Evolutionary conservation across 2,329 filamentous ascomycete species (phyloP).

Genomic region (Aspergillus neotritici): DNA sequence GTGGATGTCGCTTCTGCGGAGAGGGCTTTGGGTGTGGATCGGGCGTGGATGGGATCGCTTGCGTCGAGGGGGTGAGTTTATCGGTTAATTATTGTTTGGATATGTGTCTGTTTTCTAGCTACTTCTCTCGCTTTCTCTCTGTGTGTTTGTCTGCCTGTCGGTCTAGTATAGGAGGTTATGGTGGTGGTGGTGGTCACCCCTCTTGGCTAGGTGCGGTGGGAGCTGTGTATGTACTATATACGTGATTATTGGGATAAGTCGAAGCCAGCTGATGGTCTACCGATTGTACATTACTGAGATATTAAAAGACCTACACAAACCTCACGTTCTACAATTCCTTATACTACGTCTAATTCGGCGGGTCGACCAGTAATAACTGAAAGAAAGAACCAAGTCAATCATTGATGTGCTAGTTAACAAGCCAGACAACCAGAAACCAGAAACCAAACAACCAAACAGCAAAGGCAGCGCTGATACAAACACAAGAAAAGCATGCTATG

Average conservation of each 20-base stretch:
- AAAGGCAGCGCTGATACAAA: conserved; percentile 19
- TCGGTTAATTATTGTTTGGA: too few relatives aligned
- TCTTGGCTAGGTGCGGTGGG: too few relatives aligned
- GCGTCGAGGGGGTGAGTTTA: conserved; percentile 13
- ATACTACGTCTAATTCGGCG: too few relatives aligned
- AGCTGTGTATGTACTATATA: too few relatives aligned
- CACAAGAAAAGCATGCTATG: conserved; percentile 15
- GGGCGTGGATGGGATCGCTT: conserved; percentile 33
- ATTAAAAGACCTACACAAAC: too few relatives aligned
- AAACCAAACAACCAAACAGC: conserved; percentile 5
- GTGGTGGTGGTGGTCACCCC: too few relatives aligned
- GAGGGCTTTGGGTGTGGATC: conserved; percentile 13
- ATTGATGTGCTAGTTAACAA: conserved; percentile 12
- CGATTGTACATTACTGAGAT: neutral
- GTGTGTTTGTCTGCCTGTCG: neutral
- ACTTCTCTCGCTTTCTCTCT: neutral
- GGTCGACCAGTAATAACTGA: too few relatives aligned
- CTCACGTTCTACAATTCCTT: too few relatives aligned
- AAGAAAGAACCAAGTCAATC: conserved; percentile 8
- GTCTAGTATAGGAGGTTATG: too few relatives aligned
- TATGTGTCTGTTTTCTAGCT: too few relatives aligned
- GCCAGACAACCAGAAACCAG: conserved; percentile 4
- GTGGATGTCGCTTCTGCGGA: neutral
- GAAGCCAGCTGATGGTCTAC: neutral
- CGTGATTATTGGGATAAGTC: too few relatives aligned